A percentile compares a stretch with the other conserved stretches of the same genome.
Evolutionary conservation across 1,139 yeast genomes (phyloP).

Genomic region (Magnusiomyces magnusii): DNA sequence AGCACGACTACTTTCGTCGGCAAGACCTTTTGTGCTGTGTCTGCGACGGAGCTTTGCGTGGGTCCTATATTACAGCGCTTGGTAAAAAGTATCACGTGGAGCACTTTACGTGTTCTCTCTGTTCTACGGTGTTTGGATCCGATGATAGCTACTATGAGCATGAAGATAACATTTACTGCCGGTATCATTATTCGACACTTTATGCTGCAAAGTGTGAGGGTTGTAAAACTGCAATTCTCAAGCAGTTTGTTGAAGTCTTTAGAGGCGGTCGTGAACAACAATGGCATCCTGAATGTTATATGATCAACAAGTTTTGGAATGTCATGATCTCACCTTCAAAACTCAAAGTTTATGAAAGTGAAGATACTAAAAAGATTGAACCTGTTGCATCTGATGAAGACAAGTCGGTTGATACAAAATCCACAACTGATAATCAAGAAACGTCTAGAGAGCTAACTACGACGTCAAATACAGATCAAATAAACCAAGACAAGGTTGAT

Average conservation of each 20-base stretch:
- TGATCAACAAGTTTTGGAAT: slow-evolving; percentile 97
- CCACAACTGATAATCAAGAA: neutral
- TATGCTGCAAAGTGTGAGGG: slow-evolving; percentile 93
- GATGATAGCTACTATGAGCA: slow-evolving; percentile 94
- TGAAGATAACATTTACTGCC: slow-evolving; percentile 76
- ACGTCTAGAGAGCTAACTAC: neutral
- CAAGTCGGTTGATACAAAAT: neutral
- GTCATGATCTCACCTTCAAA: slow-evolving; percentile 37
- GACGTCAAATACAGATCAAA: neutral
- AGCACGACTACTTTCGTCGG: slow-evolving; percentile 82
- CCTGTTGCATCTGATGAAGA: neutral
- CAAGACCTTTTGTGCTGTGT: slow-evolving; percentile 74
- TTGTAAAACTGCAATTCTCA: slow-evolving; percentile 82
- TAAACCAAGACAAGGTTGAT: neutral
- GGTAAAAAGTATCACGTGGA: slow-evolving; percentile 92
- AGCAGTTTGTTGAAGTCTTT: slow-evolving; percentile 88
- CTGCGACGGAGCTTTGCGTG: slow-evolving; percentile 80
- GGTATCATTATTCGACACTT: slow-evolving; percentile 76
- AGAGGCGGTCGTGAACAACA: slow-evolving; percentile 93
- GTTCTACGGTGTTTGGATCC: slow-evolving; percentile 80
- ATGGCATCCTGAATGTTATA: slow-evolving; percentile 99
- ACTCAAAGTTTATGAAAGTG: slow-evolving; percentile 3
- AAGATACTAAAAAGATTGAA: neutral
- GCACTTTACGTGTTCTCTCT: slow-evolving; percentile 87
- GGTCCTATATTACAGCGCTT: slow-evolving; percentile 89